Evolutionary conservation across 306 rosid species (phyloP).

Genomic region (Fragaria nilgerrensis): DNA sequence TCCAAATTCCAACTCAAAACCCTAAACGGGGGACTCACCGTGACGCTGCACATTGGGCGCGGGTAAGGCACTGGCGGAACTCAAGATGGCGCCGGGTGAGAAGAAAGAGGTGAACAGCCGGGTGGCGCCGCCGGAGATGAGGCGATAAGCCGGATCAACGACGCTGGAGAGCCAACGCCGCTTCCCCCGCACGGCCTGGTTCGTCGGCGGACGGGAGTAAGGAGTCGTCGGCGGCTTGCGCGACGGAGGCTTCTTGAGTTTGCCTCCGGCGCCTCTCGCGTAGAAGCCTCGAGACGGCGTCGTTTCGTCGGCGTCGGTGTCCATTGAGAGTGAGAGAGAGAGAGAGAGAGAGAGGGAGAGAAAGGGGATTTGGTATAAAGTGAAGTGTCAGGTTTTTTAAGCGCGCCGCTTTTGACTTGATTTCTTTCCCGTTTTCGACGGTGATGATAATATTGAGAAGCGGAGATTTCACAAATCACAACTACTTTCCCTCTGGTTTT

Average conservation of each 20-base stretch:
- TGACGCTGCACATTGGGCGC: slow-evolving; percentile 24
- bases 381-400: too few relatives aligned
- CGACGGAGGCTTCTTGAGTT: slow-evolving; percentile 33
- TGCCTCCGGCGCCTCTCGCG: slow-evolving; percentile 48
- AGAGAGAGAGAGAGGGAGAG: neutral
- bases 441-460: neutral
- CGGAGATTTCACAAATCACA: neutral
- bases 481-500: too few relatives aligned
- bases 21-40: slow-evolving; percentile 34
- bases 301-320: slow-evolving; percentile 4
- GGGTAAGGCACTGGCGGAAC: slow-evolving; percentile 24
- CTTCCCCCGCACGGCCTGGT: slow-evolving; percentile 25
- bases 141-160: slow-evolving; percentile 78
- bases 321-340: neutral
- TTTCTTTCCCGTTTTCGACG: neutral
- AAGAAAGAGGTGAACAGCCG: slow-evolving; percentile 55
- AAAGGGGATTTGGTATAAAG: neutral
- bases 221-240: slow-evolving; percentile 43
- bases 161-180: slow-evolving; percentile 62
- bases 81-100: slow-evolving; percentile 18
- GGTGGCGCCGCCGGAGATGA: slow-evolving; percentile 63
- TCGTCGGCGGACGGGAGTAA: slow-evolving; percentile 43
- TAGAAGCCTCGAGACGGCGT: slow-evolving; percentile 13
- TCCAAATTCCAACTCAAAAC: neutral
- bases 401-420: neutral